Percentiles rank a stretch among this genome's conserved stretches.
These are phyloP conservation scores for Dactylella cylindrospora DNA, from an alignment of 2,329 filamentous ascomycete genomes.

Conservation along the genomic window DNA sequence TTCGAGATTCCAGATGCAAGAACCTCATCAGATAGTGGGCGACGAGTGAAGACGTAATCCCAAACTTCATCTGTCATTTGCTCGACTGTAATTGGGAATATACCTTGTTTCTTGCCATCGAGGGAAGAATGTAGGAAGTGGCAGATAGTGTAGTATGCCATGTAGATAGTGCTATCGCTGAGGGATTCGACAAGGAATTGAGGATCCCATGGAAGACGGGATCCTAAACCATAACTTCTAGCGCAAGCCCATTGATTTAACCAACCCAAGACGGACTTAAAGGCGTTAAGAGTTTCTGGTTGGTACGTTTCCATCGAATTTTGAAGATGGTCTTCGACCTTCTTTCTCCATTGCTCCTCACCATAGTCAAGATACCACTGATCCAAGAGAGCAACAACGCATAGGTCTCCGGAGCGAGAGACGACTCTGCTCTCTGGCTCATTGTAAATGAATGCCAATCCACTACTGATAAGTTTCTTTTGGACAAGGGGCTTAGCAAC, in stretches of 20 bases:
- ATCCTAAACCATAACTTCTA: constrained; percentile 85
- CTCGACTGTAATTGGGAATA: constrained; percentile 70
- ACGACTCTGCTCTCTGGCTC: constrained; percentile 90
- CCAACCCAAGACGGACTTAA: constrained; percentile 86
- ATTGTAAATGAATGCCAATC: constrained; percentile 84
- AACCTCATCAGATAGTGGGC: constrained; percentile 67
- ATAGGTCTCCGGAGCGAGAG: constrained; percentile 85
- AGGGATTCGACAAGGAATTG: constrained; percentile 89
- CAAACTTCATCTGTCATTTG: constrained; percentile 95
- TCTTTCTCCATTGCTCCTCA: constrained; percentile 79
- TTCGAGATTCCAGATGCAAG: constrained; percentile 71
- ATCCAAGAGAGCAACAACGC: constrained; percentile 87
- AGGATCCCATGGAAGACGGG: constrained; percentile 90
- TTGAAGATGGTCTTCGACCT: constrained; percentile 71
- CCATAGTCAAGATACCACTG: constrained; percentile 99
- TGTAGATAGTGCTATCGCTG: constrained; percentile 90
- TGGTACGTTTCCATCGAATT: constrained; percentile 76
- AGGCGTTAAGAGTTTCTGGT: constrained; percentile 73
- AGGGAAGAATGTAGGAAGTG: constrained; percentile 77
- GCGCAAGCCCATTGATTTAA: constrained; percentile 94
- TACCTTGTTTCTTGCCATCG: constrained; percentile 73
- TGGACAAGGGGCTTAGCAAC: constrained; percentile 83
- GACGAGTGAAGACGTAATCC: constrained; percentile 89
- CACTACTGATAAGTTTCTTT: constrained; percentile 71
- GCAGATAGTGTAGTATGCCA: constrained; percentile 72